Evolutionary conservation across 352 stramenopile species (phyloP).

Genomic region (Phytophthora podocarpi): DNA sequence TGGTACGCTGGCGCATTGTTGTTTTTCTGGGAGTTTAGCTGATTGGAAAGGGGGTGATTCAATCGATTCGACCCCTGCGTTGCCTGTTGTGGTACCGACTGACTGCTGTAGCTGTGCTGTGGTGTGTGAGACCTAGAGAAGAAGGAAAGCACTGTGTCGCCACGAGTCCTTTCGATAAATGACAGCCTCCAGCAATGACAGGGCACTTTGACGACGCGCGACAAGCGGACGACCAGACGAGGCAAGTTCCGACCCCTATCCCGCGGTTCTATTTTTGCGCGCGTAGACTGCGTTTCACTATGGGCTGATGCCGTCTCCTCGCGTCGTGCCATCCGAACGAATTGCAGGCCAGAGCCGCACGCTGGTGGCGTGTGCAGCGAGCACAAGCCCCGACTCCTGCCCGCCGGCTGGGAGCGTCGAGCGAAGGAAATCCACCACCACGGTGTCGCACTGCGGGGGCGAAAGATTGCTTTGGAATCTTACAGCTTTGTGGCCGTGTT

Average conservation of each 20-base stretch:
- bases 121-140: neutral
- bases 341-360: neutral
- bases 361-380: neutral
- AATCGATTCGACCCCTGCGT: too few relatives aligned
- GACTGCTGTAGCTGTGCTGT: constrained; percentile 3
- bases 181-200: constrained; percentile 27
- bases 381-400: neutral
- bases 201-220: constrained; percentile 16
- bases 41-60: too few relatives aligned
- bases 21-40: constrained; percentile 14
- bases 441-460: constrained; percentile 19
- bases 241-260: constrained; percentile 41
- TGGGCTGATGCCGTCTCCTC: constrained; percentile 13
- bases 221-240: constrained; percentile 26
- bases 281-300: neutral
- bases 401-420: constrained; percentile 6
- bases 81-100: constrained; percentile 6
- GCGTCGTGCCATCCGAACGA: neutral
- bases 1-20: constrained; percentile 74
- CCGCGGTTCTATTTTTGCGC: constrained; percentile 40
- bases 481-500: neutral
- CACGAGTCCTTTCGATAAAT: constrained; percentile 38
- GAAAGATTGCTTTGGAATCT: neutral
- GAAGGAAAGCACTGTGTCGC: constrained; percentile 18
- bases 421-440: constrained; percentile 9